Percentiles rank a stretch among this genome's conserved stretches.
These are phyloP conservation scores for Phytophthora cryptogea DNA, from an alignment of 352 stramenopile genomes.

Conservation along the genomic window DNA sequence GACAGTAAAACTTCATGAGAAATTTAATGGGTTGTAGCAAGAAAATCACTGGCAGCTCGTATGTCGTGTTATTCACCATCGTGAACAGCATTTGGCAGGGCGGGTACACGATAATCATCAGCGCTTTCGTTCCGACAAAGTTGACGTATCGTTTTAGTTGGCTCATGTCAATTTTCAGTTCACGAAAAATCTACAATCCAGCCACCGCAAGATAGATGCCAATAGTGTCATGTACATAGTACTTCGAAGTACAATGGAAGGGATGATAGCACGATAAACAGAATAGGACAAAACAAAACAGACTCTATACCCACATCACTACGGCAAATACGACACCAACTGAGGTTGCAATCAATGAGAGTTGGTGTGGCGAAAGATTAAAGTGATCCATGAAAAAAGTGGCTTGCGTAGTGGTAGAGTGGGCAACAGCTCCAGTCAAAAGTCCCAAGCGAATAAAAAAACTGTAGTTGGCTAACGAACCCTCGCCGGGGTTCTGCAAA, in stretches of 20 bases:
- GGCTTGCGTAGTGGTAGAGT: slow-evolving; percentile 1
- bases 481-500: slow-evolving; percentile 1
- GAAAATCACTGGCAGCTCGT: slow-evolving; percentile 8
- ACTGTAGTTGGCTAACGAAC: slow-evolving; percentile 10
- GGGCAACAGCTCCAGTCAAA: neutral
- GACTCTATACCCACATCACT: slow-evolving; percentile 1
- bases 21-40: slow-evolving; percentile 13
- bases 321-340: neutral
- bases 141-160: neutral
- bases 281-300: slow-evolving; percentile 10
- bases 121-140: neutral
- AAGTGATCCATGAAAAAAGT: neutral
- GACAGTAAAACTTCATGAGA: slow-evolving; percentile 9
- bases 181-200: slow-evolving; percentile 1
- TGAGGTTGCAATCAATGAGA: neutral
- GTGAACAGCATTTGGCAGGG: slow-evolving; percentile 11
- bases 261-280: slow-evolving; percentile 5
- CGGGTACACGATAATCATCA: slow-evolving; percentile 11
- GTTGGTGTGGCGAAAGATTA: neutral
- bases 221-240: neutral
- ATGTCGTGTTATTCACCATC: neutral
- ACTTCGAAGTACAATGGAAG: slow-evolving; percentile 7
- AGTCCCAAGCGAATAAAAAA: slow-evolving; percentile 8
- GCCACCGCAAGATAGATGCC: neutral
- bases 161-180: neutral